These are phyloP conservation scores for Albifimbria verrucaria DNA, from an alignment of 2,329 filamentous ascomycete species.

Conservation along the genomic window DNA sequence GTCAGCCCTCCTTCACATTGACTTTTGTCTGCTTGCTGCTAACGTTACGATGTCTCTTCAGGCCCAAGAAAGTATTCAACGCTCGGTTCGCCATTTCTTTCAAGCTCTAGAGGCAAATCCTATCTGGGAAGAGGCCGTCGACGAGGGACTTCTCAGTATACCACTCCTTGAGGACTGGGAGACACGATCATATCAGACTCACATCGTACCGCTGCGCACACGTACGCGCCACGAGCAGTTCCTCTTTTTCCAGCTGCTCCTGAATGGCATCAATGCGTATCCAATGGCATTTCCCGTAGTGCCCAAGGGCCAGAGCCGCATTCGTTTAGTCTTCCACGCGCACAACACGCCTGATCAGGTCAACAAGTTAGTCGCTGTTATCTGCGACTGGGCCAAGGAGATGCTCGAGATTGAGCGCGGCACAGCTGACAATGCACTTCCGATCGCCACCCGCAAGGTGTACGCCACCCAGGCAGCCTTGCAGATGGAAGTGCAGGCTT, in stretches of 20 bases:
- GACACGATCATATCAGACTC: slow-evolving; percentile 14
- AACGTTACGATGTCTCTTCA: too few species aligned
- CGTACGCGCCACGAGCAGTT: slow-evolving; percentile 17
- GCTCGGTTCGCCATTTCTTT: slow-evolving; percentile 17
- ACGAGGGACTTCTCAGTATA: slow-evolving; percentile 18
- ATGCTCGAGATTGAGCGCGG: background rate
- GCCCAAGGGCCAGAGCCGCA: slow-evolving; percentile 31
- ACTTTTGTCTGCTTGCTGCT: too few species aligned
- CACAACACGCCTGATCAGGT: slow-evolving; percentile 34
- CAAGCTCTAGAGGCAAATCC: slow-evolving; percentile 14
- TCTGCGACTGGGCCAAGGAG: background rate
- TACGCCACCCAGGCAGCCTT: background rate
- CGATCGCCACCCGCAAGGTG: background rate
- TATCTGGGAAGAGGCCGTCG: slow-evolving; percentile 14
- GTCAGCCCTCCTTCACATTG: background rate
- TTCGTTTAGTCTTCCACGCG: slow-evolving; percentile 38
- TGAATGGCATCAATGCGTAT: slow-evolving; percentile 15
- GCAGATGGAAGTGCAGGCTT: background rate
- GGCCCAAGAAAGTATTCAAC: slow-evolving; percentile 8
- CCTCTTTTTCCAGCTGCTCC: slow-evolving; percentile 19
- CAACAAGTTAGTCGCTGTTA: slow-evolving; percentile 1
- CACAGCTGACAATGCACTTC: background rate
- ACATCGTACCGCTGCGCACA: slow-evolving; percentile 23
- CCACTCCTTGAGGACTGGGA: slow-evolving; percentile 22
- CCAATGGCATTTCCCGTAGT: slow-evolving; percentile 37